Evolutionary conservation across 2,329 filamentous ascomycete genomes (phyloP).

Genomic region (Arthrobotrys sinensis): DNA sequence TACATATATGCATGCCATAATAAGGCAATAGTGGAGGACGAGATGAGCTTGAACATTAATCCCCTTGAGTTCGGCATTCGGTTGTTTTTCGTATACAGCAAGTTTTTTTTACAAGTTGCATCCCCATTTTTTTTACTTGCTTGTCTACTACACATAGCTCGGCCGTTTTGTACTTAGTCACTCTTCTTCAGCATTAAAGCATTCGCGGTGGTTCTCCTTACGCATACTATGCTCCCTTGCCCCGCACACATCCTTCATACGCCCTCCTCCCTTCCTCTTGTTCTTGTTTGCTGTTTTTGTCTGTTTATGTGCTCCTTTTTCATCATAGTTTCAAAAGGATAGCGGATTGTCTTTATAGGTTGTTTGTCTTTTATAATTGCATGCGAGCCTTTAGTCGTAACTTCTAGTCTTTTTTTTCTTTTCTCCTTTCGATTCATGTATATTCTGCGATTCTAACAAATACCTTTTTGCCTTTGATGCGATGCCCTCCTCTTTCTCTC

Average conservation of each 20-base stretch:
- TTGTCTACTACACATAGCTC: constrained; percentile 15
- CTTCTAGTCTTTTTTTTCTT: constrained; percentile 23
- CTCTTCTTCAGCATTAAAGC: constrained; percentile 2
- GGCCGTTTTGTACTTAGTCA: constrained; percentile 32
- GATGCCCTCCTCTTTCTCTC: constrained; percentile 4
- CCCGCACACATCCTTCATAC: constrained; percentile 1
- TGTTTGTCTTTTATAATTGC: constrained; percentile 29
- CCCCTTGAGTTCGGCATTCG: neutral
- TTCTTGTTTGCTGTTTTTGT: constrained; percentile 28
- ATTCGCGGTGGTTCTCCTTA: neutral
- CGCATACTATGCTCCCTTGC: neutral
- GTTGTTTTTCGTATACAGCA: constrained; percentile 28
- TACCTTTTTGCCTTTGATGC: constrained; percentile 28
- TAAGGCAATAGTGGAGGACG: constrained; percentile 8
- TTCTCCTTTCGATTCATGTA: constrained; percentile 37
- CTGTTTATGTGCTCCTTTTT: constrained; percentile 17
- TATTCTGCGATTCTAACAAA: constrained; percentile 46
- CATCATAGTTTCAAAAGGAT: constrained; percentile 41
- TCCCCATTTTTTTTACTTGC: constrained; percentile 16
- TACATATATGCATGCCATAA: constrained; percentile 29
- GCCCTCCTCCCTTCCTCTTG: constrained; percentile 1
- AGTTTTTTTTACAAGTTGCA: constrained; percentile 31
- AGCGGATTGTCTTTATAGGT: constrained; percentile 44
- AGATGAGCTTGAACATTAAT: constrained; percentile 3
- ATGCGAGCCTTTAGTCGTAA: constrained; percentile 28